Base-by-base conservation (phyloP, 352 stramenopile species). In the Aphanomyces stellatus region DNA sequence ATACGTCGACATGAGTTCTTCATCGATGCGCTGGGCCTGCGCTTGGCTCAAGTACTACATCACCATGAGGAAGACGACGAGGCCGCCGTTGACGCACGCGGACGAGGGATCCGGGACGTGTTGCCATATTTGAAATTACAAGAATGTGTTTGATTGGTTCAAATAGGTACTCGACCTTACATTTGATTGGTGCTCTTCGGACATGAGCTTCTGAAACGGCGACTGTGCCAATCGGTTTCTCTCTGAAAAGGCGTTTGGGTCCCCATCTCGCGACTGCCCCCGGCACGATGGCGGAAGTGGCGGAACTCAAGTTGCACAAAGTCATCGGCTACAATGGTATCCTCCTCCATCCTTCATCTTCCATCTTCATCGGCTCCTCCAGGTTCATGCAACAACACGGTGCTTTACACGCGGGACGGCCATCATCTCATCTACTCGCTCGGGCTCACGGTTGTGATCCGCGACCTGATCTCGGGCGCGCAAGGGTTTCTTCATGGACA, bases 401-500 rank as follows among this genome's bases (percentile, higher is more conserved):
- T 93, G 13, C 75, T 93, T 43, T 90, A 90, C 75, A 88, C 84
- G 42, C 90, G 73, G 11, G 82, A 91, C 57, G 88, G 88, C 35
- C 82, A 87, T 48, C 87, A 80, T 68, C 74, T 95, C 59, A 75
- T 95, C 66, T 96, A 95, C 69, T 92, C 88, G 48, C 81, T 96
- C 8, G 88, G 88, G 0, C 76, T 90, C 28, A 83, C 87, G 8
- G 85, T 96, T 61, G 82, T 96, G 37, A 76, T 96, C 31, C 88
- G 86, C 35, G 78, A 96, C 73, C 71, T 93, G 28, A 77, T 78
- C 25, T 79, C 79, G 53, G 81, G 90, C 48, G 78, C 74, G 7
- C 84, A 95, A 72, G 83, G 77, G 10, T 98, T 98, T 68, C 74
- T 98, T 27, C 88, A 96, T 57, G 93, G 89, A 37, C 92, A 97